Evolutionary conservation across 495 filamentous ascomycete genomes (phyloP).

Genomic region (Hyaloscypha variabilis): DNA sequence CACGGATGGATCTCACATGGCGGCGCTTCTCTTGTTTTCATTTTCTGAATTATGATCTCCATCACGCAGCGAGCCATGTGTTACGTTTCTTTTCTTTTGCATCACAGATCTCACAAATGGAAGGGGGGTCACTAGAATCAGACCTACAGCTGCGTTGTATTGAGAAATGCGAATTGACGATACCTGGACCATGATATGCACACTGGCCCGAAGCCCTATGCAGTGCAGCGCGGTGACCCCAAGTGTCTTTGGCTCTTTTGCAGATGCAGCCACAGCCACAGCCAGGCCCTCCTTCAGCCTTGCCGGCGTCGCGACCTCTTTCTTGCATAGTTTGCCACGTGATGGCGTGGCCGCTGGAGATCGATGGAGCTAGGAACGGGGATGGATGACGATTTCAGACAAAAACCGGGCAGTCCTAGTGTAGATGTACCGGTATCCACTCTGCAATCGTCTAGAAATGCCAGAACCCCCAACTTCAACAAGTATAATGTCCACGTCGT

Average conservation of each 20-base stretch:
- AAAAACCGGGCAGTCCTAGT: neutral
- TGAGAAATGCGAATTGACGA: conserved; percentile 18
- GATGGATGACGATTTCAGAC: conserved; percentile 4
- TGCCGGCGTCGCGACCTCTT: conserved; percentile 3
- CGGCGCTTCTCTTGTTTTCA: conserved; percentile 22
- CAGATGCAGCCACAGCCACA: neutral
- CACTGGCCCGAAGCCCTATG: neutral
- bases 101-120: conserved; percentile 25
- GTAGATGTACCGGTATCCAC: neutral
- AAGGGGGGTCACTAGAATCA: conserved; percentile 24
- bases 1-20: conserved; percentile 12
- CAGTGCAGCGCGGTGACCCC: too few species aligned
- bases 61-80: conserved; percentile 31
- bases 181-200: conserved; percentile 23
- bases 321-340: neutral
- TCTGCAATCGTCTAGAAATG: neutral
- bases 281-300: conserved; percentile 11
- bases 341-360: neutral
- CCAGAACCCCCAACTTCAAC: neutral
- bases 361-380: neutral
- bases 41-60: conserved; percentile 29
- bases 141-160: conserved; percentile 29
- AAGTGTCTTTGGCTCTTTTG: neutral
- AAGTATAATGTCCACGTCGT: neutral
- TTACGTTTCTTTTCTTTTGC: conserved; percentile 29